Conservation (phyloP, 2,329 filamentous ascomycete genomes). For the Penicillium sclerotigenum region DNA sequence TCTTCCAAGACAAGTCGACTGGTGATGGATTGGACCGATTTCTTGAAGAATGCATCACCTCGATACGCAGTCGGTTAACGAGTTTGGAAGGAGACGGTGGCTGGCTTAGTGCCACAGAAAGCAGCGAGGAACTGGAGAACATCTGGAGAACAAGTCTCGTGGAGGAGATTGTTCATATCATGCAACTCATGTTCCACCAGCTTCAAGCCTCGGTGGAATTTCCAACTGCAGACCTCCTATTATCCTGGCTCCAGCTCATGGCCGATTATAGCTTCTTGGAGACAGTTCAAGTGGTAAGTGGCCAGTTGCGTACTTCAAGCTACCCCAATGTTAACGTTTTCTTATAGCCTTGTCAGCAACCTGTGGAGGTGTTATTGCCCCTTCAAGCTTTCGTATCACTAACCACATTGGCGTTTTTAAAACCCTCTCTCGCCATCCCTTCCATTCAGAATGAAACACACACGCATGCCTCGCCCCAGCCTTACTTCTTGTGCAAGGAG, state of each 20-base stretch:
- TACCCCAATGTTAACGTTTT: slow-evolving; percentile 12
- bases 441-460: slow-evolving; percentile 42
- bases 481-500: slow-evolving; percentile 67
- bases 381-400: slow-evolving; percentile 68
- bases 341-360: slow-evolving; percentile 39
- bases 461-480: slow-evolving; percentile 26
- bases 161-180: slow-evolving; percentile 68
- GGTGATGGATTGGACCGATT: slow-evolving; percentile 27
- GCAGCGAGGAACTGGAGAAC: slow-evolving; percentile 56
- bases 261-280: slow-evolving; percentile 67
- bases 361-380: slow-evolving; percentile 46
- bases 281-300: slow-evolving; percentile 55
- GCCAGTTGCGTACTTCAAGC: slow-evolving; percentile 8
- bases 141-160: slow-evolving; percentile 63
- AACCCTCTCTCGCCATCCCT: slow-evolving; percentile 60
- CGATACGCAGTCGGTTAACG: slow-evolving; percentile 33
- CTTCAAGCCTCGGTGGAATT: slow-evolving; percentile 60
- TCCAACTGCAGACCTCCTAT: slow-evolving; percentile 57
- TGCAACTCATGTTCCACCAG: slow-evolving; percentile 70
- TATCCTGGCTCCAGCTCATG: slow-evolving; percentile 74
- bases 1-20: slow-evolving; percentile 32
- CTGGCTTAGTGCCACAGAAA: slow-evolving; percentile 49
- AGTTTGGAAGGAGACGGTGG: slow-evolving; percentile 36
- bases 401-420: slow-evolving; percentile 70
- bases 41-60: slow-evolving; percentile 35